phyloP scores from a whole-genome alignment of 2,329 filamentous ascomycete genomes.

The Grosmannia clavigera region DNA sequence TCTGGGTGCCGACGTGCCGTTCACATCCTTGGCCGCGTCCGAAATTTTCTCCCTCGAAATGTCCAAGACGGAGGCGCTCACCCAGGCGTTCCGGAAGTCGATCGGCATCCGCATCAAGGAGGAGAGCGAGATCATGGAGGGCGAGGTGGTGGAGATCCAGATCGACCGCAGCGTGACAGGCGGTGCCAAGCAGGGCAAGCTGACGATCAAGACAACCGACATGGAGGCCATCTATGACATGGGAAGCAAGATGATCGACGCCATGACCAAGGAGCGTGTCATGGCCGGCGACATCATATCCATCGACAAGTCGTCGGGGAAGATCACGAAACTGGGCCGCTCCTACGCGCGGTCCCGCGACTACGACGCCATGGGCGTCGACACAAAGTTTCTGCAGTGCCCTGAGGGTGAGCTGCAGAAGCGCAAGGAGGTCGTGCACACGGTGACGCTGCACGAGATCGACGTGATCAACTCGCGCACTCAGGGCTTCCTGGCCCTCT shows the following conservation, averaged over 20 bases:
- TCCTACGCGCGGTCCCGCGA: conserved; percentile 91
- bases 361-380: conserved; percentile 97
- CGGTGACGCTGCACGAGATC: conserved; percentile 93
- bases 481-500: conserved; percentile 94
- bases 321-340: conserved; percentile 92
- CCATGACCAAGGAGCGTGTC: conserved; percentile 98
- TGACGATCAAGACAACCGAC: conserved; percentile 98
- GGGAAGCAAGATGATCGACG: conserved; percentile 99
- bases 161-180: conserved; percentile 95
- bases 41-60: conserved; percentile 99
- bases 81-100: conserved; percentile 96
- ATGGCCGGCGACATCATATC: conserved; percentile 98
- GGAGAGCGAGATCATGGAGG: conserved; percentile 98
- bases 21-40: conserved; percentile 88
- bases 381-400: conserved; percentile 96
- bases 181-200: conserved; percentile 94
- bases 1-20: conserved; percentile 84
- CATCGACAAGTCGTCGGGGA: conserved; percentile 96
- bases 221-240: conserved; percentile 99
- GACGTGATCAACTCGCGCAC: conserved; percentile 98
- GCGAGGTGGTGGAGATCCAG: conserved; percentile 97
- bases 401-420: conserved; percentile 96
- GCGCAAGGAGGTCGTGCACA: conserved; percentile 93
- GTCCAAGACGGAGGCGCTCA: conserved; percentile 97
- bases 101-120: conserved; percentile 98